Base-by-base conservation (phyloP, 441 rosid species). In the Euphorbia celastroides region DNA sequence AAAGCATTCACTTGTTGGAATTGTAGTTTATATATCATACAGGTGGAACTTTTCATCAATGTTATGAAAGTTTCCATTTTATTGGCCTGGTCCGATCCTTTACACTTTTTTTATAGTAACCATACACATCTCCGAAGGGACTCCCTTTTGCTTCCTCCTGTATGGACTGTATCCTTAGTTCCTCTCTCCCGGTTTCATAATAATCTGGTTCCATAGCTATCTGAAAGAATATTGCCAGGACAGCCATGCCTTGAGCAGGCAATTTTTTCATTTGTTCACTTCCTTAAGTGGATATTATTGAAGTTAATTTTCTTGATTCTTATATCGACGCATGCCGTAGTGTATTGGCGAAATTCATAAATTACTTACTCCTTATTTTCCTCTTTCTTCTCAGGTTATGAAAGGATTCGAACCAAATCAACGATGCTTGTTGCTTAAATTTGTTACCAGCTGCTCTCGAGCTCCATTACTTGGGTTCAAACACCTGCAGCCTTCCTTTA, bases 381-480 rank as follows among this genome's bases (percentile, higher is more conserved):
- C 23, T 70, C 56, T 32, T 32, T 32, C 68, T 36, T 71, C 74
- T 60, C 81, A 92, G 99, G 99, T 88, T 63, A 74, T 95, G 75
- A 87, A 81, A 75, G 93, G 90, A 66, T 90, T 95, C 81, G 87
- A 86, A 79, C 97, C 97, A 48, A 81, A 80, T 70, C 92, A 95
- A 69, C 93, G 95, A 0, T 95, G 98, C 72, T 72, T 90, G 96
- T 82, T 95, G 75, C 97, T 92, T 65, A 95, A 95, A 77, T 95
- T 95, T 77, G 99, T 92, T 70, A 95, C 98, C 42, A 95, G 99
- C 78, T 92, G 97, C 81, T 92, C 96, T 70, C 91, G 97, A 66
- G 93, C 93, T 78, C 99, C 99, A 72, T 90, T 88, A 65, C 93
- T 90, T 54, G 97, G 99, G 57, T 95, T 95, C 84, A 92, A 88